These are phyloP conservation scores for Pneumocystis carinii DNA, from an alignment of 1,139 yeast genomes.

Conservation along the genomic window DNA sequence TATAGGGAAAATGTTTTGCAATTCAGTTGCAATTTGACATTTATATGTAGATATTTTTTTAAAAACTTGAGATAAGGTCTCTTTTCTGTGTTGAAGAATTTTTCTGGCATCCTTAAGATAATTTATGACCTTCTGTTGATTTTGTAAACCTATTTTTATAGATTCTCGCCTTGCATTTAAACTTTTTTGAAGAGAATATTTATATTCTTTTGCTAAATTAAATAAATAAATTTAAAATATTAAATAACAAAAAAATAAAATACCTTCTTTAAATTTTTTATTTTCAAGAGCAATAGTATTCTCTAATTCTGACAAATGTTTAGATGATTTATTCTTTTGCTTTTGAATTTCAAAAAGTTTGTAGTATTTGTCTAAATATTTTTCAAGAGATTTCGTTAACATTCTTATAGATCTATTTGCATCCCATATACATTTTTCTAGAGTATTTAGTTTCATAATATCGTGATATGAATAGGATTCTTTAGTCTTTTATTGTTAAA, in stretches of 20 bases:
- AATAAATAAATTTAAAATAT: neutral
- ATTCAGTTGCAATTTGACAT: neutral
- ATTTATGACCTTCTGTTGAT: neutral
- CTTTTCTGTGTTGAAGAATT: neutral
- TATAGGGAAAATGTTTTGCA: neutral
- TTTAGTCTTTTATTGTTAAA: neutral
- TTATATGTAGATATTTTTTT: neutral
- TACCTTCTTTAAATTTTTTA: neutral
- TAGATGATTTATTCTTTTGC: neutral
- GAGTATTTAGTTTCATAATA: neutral
- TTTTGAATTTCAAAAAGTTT: neutral
- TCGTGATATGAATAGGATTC: neutral
- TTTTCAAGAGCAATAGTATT: neutral
- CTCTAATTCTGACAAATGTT: neutral
- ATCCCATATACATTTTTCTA: neutral
- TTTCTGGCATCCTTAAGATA: neutral
- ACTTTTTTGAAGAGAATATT: neutral
- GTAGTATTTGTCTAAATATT: neutral
- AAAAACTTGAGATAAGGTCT: neutral
- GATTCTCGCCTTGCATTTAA: neutral
- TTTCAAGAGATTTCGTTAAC: neutral
- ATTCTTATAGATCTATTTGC: neutral
- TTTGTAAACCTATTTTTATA: neutral
- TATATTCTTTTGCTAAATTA: neutral
- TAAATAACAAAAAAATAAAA: neutral